These are phyloP conservation scores for Panaeolus cyanescens DNA, from an alignment of 768 basidiomycete species.

Conservation along the genomic window DNA sequence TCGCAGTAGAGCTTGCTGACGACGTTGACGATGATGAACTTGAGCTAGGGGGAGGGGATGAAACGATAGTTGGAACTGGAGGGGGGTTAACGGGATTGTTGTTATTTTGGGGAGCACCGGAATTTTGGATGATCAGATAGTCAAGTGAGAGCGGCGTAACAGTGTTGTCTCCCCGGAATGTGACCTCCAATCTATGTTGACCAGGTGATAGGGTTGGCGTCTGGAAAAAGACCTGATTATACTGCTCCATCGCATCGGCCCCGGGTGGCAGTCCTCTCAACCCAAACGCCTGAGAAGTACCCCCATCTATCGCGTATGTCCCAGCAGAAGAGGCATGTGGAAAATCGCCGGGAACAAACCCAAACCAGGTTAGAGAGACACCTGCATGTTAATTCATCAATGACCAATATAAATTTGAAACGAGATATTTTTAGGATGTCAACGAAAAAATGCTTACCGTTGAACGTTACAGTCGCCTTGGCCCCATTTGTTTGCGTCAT, in stretches of 20 bases:
- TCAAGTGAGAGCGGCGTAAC: constrained; percentile 10
- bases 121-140: constrained; percentile 13
- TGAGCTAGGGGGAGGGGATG: neutral
- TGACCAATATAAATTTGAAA: neutral
- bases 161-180: constrained; percentile 7
- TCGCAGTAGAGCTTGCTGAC: neutral
- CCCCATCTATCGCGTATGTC: constrained; percentile 15
- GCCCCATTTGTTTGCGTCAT: constrained; percentile 21
- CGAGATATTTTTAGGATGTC: neutral
- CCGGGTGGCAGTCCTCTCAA: constrained; percentile 7
- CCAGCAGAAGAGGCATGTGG: neutral
- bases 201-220: constrained; percentile 8
- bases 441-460: constrained; percentile 15
- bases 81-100: neutral
- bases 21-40: constrained; percentile 12
- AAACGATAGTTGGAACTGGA: neutral
- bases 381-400: constrained; percentile 2
- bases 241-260: constrained; percentile 5
- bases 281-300: constrained; percentile 7
- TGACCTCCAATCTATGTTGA: constrained; percentile 11
- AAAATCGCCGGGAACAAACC: neutral
- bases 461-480: constrained; percentile 23
- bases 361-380: constrained; percentile 7
- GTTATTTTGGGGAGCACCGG: constrained; percentile 3
- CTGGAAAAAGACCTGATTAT: constrained; percentile 15